Conservation (phyloP, 768 basidiomycete species). For the Serendipita indica region DNA sequence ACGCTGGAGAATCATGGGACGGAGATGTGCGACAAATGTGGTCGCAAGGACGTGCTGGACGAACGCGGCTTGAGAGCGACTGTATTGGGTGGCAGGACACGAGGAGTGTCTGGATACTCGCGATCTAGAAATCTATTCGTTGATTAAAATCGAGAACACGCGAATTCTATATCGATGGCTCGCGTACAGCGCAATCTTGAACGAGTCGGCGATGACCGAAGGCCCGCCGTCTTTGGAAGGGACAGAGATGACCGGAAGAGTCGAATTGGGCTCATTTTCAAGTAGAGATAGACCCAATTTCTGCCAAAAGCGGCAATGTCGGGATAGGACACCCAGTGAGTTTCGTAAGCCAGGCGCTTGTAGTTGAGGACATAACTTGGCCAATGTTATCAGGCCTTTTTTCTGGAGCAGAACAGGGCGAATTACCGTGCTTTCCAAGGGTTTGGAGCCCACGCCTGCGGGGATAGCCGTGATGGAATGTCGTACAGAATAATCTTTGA, state of each 20-base stretch:
- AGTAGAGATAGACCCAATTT: not conserved
- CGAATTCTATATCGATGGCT: too few species aligned
- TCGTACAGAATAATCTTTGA: constrained; percentile 47
- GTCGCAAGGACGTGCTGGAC: not conserved
- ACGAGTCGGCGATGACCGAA: not conserved
- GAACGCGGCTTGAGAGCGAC: not conserved
- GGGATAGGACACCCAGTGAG: constrained; percentile 54
- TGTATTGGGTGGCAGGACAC: not conserved
- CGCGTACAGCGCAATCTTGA: constrained; percentile 4
- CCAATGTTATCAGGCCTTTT: not conserved
- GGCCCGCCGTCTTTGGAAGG: not conserved
- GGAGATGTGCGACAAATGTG: not conserved
- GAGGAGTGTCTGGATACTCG: not conserved
- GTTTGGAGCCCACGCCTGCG: constrained; percentile 62
- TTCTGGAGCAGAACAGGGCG: not conserved
- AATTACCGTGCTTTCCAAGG: constrained; percentile 54
- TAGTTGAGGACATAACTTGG: constrained; percentile 59
- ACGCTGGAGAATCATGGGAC: not conserved
- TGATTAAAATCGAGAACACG: not conserved
- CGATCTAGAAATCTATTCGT: not conserved
- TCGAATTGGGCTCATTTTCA: not conserved
- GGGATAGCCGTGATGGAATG: constrained; percentile 36
- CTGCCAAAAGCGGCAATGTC: constrained; percentile 32
- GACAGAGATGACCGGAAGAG: constrained; percentile 1
- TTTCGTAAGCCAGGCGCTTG: constrained; percentile 55